A percentile compares a stretch with the other conserved stretches of the same genome.
These are phyloP conservation scores for Thielaviopsis euricoi DNA, from an alignment of 2,329 filamentous ascomycete species.

Conservation along the genomic window DNA sequence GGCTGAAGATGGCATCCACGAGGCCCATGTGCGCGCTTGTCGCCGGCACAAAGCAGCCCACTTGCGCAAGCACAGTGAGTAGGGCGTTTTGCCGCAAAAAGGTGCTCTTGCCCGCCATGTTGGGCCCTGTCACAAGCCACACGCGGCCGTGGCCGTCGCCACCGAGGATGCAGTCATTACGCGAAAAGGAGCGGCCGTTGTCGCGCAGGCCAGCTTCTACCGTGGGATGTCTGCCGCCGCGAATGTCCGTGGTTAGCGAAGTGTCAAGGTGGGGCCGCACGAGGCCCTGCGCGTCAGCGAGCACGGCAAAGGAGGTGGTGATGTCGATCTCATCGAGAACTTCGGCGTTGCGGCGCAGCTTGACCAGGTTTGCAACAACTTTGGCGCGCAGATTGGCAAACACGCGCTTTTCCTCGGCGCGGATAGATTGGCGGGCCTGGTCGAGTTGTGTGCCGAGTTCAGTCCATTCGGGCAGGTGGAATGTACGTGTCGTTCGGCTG, in stretches of 20 bases:
- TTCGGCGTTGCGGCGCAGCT: constrained; percentile 73
- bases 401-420: constrained; percentile 67
- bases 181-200: constrained; percentile 65
- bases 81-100: constrained; percentile 92
- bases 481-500: constrained; percentile 69
- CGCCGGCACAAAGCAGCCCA: constrained; percentile 84
- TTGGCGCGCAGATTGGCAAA: constrained; percentile 57
- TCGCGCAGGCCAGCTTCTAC: constrained; percentile 70
- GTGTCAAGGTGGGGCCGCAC: constrained; percentile 56
- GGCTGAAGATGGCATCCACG: constrained; percentile 91
- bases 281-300: constrained; percentile 60
- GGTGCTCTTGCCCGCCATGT: constrained; percentile 96
- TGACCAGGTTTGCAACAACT: constrained; percentile 69
- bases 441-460: constrained; percentile 64
- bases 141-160: constrained; percentile 33
- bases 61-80: constrained; percentile 83
- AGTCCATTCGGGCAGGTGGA: constrained; percentile 75
- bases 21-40: constrained; percentile 72
- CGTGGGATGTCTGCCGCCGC: constrained; percentile 80
- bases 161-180: constrained; percentile 76
- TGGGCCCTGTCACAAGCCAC: constrained; percentile 65
- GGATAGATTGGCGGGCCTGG: constrained; percentile 59
- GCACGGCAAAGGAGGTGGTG: constrained; percentile 63
- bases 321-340: constrained; percentile 91
- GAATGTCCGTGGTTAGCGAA: constrained; percentile 46